A percentile compares a stretch with the other conserved stretches of the same genome.
phyloP scores from a whole-genome alignment of 306 rosid species.

The Citrullus amarus region DNA sequence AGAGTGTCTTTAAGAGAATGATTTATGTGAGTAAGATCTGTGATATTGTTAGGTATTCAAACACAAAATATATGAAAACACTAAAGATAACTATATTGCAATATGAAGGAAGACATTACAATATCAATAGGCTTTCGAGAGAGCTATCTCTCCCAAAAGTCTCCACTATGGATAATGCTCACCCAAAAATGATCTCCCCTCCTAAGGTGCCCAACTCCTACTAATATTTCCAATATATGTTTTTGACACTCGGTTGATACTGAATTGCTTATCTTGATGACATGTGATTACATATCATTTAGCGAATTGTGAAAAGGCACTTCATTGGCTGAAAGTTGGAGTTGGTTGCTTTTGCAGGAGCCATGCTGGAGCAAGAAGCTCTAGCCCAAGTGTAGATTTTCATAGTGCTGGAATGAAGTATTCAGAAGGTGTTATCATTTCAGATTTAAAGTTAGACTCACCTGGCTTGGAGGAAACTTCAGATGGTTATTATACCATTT shows the following conservation, averaged over 20 bases:
- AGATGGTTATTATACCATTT: slow-evolving; percentile 36
- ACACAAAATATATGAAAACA: too few species aligned
- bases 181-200: too few species aligned
- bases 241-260: neutral
- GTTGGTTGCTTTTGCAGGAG: slow-evolving; percentile 34
- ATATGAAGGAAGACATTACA: too few species aligned
- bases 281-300: neutral
- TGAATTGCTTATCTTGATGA: neutral
- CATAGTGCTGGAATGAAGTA: slow-evolving; percentile 42
- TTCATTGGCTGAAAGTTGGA: neutral
- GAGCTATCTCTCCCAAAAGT: too few species aligned
- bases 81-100: too few species aligned
- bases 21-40: neutral
- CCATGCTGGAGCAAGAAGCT: slow-evolving; percentile 32
- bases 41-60: too few species aligned
- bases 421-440: slow-evolving; percentile 27
- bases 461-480: slow-evolving; percentile 35
- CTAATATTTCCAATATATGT: neutral
- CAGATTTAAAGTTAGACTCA: slow-evolving; percentile 35
- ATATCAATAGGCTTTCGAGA: too few species aligned
- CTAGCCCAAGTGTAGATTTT: slow-evolving; percentile 54
- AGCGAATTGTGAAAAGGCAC: neutral
- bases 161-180: too few species aligned
- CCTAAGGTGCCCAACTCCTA: too few species aligned
- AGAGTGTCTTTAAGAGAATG: neutral